Evolutionary conservation across 805 yeast species (phyloP).

Genomic region (Wickerhamiella galacta): DNA sequence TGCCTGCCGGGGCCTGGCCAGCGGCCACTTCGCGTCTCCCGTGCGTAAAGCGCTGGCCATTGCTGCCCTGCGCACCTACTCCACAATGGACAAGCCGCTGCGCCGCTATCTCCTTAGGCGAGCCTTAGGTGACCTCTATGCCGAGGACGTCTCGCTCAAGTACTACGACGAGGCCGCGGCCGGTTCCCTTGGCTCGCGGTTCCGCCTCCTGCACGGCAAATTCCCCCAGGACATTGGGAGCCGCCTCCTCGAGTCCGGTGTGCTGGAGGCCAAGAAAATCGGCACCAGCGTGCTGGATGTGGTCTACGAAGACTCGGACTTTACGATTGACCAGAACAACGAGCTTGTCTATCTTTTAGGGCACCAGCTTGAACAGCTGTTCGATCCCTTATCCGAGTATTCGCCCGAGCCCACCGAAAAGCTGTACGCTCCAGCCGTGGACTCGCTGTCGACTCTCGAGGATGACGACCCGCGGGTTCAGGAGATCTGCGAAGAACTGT

Average conservation of each 20-base stretch:
- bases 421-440: constrained; percentile 45
- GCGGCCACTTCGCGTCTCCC: constrained; percentile 33
- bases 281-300: constrained; percentile 53
- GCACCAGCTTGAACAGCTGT: constrained; percentile 69
- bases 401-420: constrained; percentile 77
- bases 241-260: constrained; percentile 38
- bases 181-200: constrained; percentile 55
- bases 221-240: constrained; percentile 44
- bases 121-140: constrained; percentile 1
- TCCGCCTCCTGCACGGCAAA: constrained; percentile 36
- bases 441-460: constrained; percentile 8
- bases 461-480: constrained; percentile 25
- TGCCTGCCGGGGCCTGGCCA: constrained; percentile 53
- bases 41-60: constrained; percentile 67
- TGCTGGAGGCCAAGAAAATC: constrained; percentile 33
- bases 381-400: constrained; percentile 80
- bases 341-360: constrained; percentile 63
- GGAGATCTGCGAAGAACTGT: constrained; percentile 48
- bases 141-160: constrained; percentile 10
- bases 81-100: constrained; percentile 30
- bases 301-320: constrained; percentile 41
- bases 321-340: constrained; percentile 49
- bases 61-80: constrained; percentile 48
- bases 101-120: constrained; percentile 4
- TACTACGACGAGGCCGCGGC: constrained; percentile 74